Evolutionary conservation across 345 rosid genomes (phyloP).

Genomic region (Linum tenue): DNA sequence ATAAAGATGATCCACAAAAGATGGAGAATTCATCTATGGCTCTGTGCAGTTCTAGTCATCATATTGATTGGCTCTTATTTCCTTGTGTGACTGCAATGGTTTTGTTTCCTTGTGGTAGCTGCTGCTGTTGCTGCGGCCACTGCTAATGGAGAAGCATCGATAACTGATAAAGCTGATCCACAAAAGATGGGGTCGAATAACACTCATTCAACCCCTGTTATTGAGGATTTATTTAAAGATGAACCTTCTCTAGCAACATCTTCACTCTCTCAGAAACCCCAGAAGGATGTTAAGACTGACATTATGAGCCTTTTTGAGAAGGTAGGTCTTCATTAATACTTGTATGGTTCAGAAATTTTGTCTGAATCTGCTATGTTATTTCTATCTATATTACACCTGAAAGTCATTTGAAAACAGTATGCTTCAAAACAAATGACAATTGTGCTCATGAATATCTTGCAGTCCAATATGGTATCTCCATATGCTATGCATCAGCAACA

Average conservation of each 20-base stretch:
- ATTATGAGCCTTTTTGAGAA: slow-evolving; percentile 98
- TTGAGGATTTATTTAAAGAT: slow-evolving; percentile 78
- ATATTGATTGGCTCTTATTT: neutral
- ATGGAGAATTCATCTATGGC: too few relatives aligned
- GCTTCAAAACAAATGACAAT: neutral
- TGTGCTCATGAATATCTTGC: slow-evolving; percentile 22
- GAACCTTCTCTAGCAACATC: slow-evolving; percentile 28
- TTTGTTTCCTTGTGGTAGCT: slow-evolving; percentile 1
- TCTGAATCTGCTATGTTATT: neutral
- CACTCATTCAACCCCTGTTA: slow-evolving; percentile 41
- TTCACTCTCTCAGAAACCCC: slow-evolving; percentile 40
- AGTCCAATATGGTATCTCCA: slow-evolving; percentile 91
- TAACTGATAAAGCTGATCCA: slow-evolving; percentile 37
- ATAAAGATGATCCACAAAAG: neutral
- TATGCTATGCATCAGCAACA: slow-evolving; percentile 93
- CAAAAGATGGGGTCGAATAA: slow-evolving; percentile 35
- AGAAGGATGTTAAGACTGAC: slow-evolving; percentile 80
- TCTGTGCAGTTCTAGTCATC: neutral
- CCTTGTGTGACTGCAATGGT: neutral
- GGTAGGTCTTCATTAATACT: slow-evolving; percentile 29
- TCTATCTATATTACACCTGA: neutral
- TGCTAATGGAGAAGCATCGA: slow-evolving; percentile 33
- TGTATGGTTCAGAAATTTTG: neutral
- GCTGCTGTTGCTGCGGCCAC: slow-evolving; percentile 35
- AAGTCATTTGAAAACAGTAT: neutral